Evolutionary conservation across 169 alveolate genomes (phyloP), one percentile per base, ranked within the genome.

Genomic region (Eimeria maxima): DNA sequence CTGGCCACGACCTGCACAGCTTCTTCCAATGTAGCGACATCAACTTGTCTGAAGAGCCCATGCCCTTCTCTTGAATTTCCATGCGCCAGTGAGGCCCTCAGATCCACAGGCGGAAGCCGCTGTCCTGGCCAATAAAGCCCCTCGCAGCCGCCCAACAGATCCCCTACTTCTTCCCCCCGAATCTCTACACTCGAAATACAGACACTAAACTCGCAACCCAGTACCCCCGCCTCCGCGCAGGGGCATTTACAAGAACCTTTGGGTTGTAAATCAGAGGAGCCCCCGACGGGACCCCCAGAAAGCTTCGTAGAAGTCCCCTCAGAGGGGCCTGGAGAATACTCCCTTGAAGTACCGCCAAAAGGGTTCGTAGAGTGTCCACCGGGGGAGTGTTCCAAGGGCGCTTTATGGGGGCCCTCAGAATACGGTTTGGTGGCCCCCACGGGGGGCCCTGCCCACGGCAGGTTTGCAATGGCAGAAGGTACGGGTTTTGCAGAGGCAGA

Each of bases 171-270:
- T 8, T 83, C 73, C 24, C 33, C 55, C 3, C 96, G 86, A 57
- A 93, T 67, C 53, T 93, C 96, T 13, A 93, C 60, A 67, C 13
- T 67, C 13, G 93, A 81, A 29, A 87, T 24, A 20, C 96, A 63
- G 7, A 93, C 88, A 29, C 65, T 60, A 78, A 93, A 93, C 42
- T 93, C 96, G 47, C 78, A 4, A 2, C 69, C 90, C 63, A 80
- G 20, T 27, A 45, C 95, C 22, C 47, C 44, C 27, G 20, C 38
- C 65, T 29, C 76, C 44, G 7, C 73, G 24, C 92, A 33, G 55
- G 57, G 45, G 65, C 95, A 90, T 2, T 73, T 18, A 24, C 44
- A 67, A 11, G 81, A 67, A 18, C 42, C n/a, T 13, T 22, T 18
- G 14, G 57, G n/a, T n/a, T n/a, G n/a, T n/a, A n/a, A n/a, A n/a